phyloP scores from a whole-genome alignment of 768 basidiomycete genomes.

The Tricholoma hemisulphureum region DNA sequence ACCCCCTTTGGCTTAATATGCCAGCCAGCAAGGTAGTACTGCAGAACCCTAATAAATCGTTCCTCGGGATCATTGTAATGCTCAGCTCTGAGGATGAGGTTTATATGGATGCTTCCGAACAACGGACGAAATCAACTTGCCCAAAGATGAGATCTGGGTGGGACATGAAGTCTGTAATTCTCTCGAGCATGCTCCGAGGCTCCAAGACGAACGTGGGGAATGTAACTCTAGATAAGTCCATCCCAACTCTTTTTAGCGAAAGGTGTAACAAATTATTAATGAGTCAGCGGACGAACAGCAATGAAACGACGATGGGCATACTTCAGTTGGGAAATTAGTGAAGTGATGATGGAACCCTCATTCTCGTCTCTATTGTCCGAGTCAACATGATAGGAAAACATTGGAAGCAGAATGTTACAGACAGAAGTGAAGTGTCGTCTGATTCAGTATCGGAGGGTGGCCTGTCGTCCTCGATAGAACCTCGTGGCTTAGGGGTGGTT shows the following conservation, averaged over 20 bases:
- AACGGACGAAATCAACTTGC: slow-evolving; percentile 42
- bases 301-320: slow-evolving; percentile 27
- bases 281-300: slow-evolving; percentile 2
- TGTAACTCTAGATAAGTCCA: slow-evolving; percentile 95
- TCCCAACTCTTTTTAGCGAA: slow-evolving; percentile 68
- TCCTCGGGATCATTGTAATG: slow-evolving; percentile 81
- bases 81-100: slow-evolving; percentile 58
- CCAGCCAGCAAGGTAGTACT: slow-evolving; percentile 98
- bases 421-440: slow-evolving; percentile 89
- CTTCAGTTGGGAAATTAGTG: slow-evolving; percentile 88
- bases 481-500: slow-evolving; percentile 63
- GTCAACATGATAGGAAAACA: slow-evolving; percentile 36
- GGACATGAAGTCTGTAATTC: slow-evolving; percentile 99
- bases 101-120: slow-evolving; percentile 2
- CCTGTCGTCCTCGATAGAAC: slow-evolving; percentile 60
- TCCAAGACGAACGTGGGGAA: slow-evolving; percentile 96
- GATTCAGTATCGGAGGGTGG: slow-evolving; percentile 80
- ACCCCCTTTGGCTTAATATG: slow-evolving; percentile 99
- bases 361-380: slow-evolving; percentile 73
- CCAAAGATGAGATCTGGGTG: slow-evolving; percentile 97
- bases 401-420: slow-evolving; percentile 36
- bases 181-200: slow-evolving; percentile 94
- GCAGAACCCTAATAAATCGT: slow-evolving; percentile 85
- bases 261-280: neutral
- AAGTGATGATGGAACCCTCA: slow-evolving; percentile 86